Base-by-base conservation (phyloP, 805 yeast species). In the Ascoidea rubescens region DNA sequence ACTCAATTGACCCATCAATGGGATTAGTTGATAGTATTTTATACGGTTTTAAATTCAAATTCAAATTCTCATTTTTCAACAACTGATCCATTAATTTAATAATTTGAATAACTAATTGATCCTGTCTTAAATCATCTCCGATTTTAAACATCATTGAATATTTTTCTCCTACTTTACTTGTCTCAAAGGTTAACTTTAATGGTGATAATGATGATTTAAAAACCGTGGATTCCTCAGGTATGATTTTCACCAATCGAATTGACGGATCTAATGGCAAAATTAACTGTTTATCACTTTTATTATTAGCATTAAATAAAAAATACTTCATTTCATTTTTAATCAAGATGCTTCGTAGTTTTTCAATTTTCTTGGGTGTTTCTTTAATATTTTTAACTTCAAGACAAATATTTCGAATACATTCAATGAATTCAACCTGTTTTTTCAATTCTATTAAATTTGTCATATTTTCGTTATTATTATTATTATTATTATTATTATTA, bases 71-170 rank as follows among this genome's bases (percentile, higher is more conserved):
- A 63, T 87, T 86, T 56, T 84, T 79, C 51, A 93, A 68, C 47
- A 93, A 74, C 62, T 80, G 87, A 63, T 93, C 96, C 96, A 93
- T 93, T 54, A 93, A 70, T 53, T 83, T 77, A 53, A 93, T 87
- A 55, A 93, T 87, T 65, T 93, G 99, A 50, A 89, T 85, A n/a
- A 93, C 95, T 57, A 93, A 74, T 65, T 93, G 99, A 70, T 93
- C 99, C 65, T 93, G 99, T 54, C 98, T 73, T 50, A 93, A 71
- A 64, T 93, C 99, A 65, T 86, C 99, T 12, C 99, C 99, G 50
- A 86, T 85, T 65, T 93, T 93, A 68, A 88, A 91, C 84, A 93
- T 91, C 44, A 93, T 69, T 5, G 95, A 80, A 64, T 88, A 93
- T 51, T 67, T 70, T 0, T 64, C 67, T 1, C 75, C 77, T 7